phyloP scores from a whole-genome alignment of 345 rosid genomes.

The Cochlearia excelsa region DNA sequence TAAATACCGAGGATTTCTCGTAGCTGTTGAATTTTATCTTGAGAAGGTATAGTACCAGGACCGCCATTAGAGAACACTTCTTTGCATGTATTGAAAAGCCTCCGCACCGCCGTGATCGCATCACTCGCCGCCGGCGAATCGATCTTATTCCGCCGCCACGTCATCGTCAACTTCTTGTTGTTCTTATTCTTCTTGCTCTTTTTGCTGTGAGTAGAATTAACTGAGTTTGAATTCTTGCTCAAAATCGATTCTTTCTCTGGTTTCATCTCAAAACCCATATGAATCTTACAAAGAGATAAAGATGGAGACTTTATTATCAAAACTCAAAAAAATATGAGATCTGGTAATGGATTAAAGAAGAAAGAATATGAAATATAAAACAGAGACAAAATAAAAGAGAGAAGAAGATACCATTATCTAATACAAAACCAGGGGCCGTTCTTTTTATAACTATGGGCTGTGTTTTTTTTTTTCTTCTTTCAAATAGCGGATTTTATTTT shows the following conservation, averaged over 20 bases:
- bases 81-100: slow-evolving; percentile 64
- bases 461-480: neutral
- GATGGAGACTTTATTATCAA: neutral
- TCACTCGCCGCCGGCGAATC: slow-evolving; percentile 20
- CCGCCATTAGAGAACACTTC: slow-evolving; percentile 56
- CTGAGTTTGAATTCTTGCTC: slow-evolving; percentile 23
- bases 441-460: slow-evolving; percentile 31
- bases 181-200: slow-evolving; percentile 9
- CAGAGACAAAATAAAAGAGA: neutral
- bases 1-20: slow-evolving; percentile 62
- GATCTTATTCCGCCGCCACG: slow-evolving; percentile 12
- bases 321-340: neutral
- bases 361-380: too few relatives aligned
- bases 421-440: slow-evolving; percentile 40
- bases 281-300: slow-evolving; percentile 7
- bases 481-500: slow-evolving; percentile 32
- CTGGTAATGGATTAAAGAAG: too few relatives aligned
- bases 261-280: slow-evolving; percentile 66
- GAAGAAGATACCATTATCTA: slow-evolving; percentile 16
- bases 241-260: slow-evolving; percentile 40
- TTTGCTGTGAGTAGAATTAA: neutral
- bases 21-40: slow-evolving; percentile 55
- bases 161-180: slow-evolving; percentile 8
- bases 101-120: slow-evolving; percentile 42
- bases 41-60: slow-evolving; percentile 59